Evolutionary conservation across 371 early-diverging fungal genomes (phyloP).

Genomic region (Mortierella sp.): DNA sequence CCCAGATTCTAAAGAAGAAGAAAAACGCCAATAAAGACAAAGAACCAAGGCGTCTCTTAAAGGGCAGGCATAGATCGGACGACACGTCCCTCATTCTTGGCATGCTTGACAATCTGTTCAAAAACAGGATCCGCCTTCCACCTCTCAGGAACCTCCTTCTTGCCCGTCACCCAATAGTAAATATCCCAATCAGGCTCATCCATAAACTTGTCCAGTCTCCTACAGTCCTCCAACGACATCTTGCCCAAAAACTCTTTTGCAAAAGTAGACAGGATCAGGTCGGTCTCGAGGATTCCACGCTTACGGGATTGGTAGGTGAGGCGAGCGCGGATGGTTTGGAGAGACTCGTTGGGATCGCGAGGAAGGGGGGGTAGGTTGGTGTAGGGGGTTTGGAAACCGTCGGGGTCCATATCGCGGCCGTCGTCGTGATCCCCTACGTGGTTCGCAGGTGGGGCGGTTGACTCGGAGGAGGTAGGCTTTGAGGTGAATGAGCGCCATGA

Average conservation of each 20-base stretch:
- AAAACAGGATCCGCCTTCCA: slow-evolving; percentile 70
- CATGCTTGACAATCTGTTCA: slow-evolving; percentile 73
- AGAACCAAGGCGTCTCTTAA: background rate
- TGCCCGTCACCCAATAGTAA: slow-evolving; percentile 91
- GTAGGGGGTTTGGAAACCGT: slow-evolving; percentile 63
- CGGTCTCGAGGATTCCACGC: slow-evolving; percentile 96
- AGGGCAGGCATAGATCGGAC: slow-evolving; percentile 86
- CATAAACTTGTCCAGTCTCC: slow-evolving; percentile 86
- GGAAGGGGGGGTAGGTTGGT: slow-evolving; percentile 74
- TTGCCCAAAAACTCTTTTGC: slow-evolving; percentile 72
- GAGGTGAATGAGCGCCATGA: slow-evolving; percentile 34
- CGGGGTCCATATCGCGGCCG: slow-evolving; percentile 48
- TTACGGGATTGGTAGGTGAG: slow-evolving; percentile 94
- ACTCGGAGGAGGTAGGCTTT: slow-evolving; percentile 21
- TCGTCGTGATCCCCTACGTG: slow-evolving; percentile 51
- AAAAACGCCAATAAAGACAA: background rate
- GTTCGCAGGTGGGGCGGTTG: slow-evolving; percentile 8
- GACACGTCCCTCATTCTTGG: slow-evolving; percentile 76
- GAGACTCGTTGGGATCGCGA: slow-evolving; percentile 72
- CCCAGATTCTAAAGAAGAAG: too few species aligned
- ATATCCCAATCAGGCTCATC: slow-evolving; percentile 98
- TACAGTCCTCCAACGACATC: slow-evolving; percentile 73
- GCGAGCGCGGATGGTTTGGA: slow-evolving; percentile 82
- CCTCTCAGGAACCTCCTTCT: slow-evolving; percentile 74
- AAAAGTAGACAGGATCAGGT: slow-evolving; percentile 93